Conservation (phyloP, 2,329 filamentous ascomycete genomes). For the Dothideomycetes sp. region DNA sequence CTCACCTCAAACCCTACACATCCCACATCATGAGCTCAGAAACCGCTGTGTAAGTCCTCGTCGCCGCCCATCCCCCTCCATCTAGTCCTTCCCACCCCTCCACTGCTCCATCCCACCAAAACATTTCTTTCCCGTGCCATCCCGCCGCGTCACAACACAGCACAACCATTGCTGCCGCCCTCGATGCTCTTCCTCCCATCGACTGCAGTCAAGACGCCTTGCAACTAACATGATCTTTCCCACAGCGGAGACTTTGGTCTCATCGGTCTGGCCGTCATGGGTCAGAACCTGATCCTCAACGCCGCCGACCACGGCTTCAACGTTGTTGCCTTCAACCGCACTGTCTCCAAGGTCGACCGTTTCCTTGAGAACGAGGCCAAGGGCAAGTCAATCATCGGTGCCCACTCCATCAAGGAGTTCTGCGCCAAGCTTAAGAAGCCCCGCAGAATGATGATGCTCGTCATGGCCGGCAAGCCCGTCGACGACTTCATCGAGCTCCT, state of each 20-base stretch:
- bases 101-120: slow-evolving; percentile 15
- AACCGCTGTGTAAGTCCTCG: slow-evolving; percentile 22
- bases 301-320: slow-evolving; percentile 65
- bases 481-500: slow-evolving; percentile 98
- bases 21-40: slow-evolving; percentile 22
- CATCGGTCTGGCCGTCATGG: slow-evolving; percentile 45
- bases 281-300: slow-evolving; percentile 48
- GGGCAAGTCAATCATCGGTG: slow-evolving; percentile 89
- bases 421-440: slow-evolving; percentile 94
- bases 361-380: slow-evolving; percentile 38
- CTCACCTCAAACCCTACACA: slow-evolving; percentile 16
- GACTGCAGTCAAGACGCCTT: neutral
- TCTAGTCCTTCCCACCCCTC: too few relatives aligned
- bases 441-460: slow-evolving; percentile 94
- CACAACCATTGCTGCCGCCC: neutral
- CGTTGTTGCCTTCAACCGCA: slow-evolving; percentile 97
- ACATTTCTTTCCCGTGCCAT: slow-evolving; percentile 10
- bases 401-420: slow-evolving; percentile 90
- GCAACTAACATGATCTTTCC: slow-evolving; percentile 8
- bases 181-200: neutral
- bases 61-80: slow-evolving; percentile 4
- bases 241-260: slow-evolving; percentile 45
- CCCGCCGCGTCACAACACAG: neutral
- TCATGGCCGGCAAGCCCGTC: slow-evolving; percentile 96
- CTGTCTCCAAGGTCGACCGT: slow-evolving; percentile 91